These are phyloP conservation scores for Aquilaria yunnanensis DNA, from an alignment of 345 rosid species.

Conservation along the genomic window DNA sequence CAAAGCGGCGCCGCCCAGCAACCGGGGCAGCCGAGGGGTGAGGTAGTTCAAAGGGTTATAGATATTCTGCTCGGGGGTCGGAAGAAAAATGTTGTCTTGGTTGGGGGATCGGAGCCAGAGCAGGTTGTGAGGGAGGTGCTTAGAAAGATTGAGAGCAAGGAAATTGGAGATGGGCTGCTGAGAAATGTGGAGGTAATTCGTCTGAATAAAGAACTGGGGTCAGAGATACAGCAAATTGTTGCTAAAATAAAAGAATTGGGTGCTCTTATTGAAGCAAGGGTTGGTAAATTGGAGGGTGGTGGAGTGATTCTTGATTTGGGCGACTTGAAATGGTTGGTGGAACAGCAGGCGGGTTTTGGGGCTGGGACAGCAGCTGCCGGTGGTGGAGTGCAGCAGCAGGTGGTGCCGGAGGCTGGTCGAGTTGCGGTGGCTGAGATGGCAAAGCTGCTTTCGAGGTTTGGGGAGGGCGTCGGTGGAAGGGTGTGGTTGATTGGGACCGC, in stretches of 20 bases:
- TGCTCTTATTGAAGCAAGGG: slow-evolving; percentile 40
- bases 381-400: slow-evolving; percentile 22
- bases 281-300: slow-evolving; percentile 34
- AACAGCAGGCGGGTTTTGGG: slow-evolving; percentile 25
- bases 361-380: slow-evolving; percentile 4
- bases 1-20: slow-evolving; percentile 29
- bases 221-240: slow-evolving; percentile 39
- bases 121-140: slow-evolving; percentile 61
- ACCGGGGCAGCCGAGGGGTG: slow-evolving; percentile 42
- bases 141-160: slow-evolving; percentile 55
- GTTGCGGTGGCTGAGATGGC: slow-evolving; percentile 56
- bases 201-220: slow-evolving; percentile 48
- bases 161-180: slow-evolving; percentile 49
- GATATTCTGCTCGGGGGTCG: slow-evolving; percentile 57
- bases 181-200: slow-evolving; percentile 53
- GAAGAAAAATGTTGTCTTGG: slow-evolving; percentile 86
- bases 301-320: slow-evolving; percentile 83
- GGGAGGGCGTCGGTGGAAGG: slow-evolving; percentile 33
- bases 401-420: slow-evolving; percentile 37
- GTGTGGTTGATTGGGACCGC: slow-evolving; percentile 88
- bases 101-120: slow-evolving; percentile 78
- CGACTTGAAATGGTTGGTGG: slow-evolving; percentile 90
- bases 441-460: slow-evolving; percentile 45
- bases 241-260: slow-evolving; percentile 53
- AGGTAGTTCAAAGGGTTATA: slow-evolving; percentile 56